These are phyloP conservation scores for Colletotrichum gigasporum DNA, from an alignment of 2,329 filamentous ascomycete species.

Conservation along the genomic window DNA sequence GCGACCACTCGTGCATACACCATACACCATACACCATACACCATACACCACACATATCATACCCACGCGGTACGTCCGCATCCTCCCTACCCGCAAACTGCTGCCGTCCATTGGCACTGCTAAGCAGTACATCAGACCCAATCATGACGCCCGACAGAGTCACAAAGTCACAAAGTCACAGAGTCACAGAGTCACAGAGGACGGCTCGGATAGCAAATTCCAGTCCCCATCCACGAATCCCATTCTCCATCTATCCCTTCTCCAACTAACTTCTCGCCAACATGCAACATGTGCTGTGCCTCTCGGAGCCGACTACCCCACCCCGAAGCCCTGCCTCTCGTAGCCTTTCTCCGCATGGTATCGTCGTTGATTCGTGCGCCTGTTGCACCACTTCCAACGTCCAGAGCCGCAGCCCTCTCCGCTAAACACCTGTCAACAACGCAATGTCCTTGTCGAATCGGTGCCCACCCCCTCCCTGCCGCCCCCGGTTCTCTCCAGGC, in stretches of 20 bases:
- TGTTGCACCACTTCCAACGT: constrained; percentile 3
- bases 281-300: background rate
- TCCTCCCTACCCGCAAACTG: background rate
- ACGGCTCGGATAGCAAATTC: background rate
- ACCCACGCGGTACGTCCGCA: background rate
- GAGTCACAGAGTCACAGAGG: background rate
- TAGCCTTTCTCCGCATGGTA: constrained; percentile 22
- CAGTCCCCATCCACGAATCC: background rate
- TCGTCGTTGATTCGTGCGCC: constrained; percentile 27
- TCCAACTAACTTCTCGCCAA: background rate
- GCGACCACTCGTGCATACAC: background rate
- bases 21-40: background rate
- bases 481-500: background rate
- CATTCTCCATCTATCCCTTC: background rate
- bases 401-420: constrained; percentile 15
- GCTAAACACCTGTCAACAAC: background rate
- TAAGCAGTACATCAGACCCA: background rate
- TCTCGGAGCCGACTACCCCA: constrained; percentile 18
- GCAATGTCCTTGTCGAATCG: background rate
- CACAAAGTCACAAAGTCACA: background rate
- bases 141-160: background rate
- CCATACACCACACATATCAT: background rate
- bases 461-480: background rate
- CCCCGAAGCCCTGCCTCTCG: constrained; percentile 14
- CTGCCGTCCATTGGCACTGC: background rate